Evolutionary conservation across 1,284 basidiomycete genomes (phyloP).

Genomic region (Mrakiaceae sp.): DNA sequence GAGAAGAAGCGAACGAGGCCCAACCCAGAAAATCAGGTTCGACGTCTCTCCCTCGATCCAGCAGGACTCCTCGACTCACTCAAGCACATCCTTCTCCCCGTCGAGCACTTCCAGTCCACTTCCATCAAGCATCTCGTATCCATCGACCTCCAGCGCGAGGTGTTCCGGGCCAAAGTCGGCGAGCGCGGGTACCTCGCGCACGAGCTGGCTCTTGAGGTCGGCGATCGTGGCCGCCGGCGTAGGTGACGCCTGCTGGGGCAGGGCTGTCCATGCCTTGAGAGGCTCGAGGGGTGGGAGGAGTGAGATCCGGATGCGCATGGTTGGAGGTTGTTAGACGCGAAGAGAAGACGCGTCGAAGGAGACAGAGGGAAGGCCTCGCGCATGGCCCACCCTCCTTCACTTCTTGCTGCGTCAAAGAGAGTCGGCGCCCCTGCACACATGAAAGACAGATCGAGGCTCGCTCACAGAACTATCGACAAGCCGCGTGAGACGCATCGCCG

Average conservation of each 20-base stretch:
- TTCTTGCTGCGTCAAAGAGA: too few relatives aligned
- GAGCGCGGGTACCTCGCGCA: neutral
- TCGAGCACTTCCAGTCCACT: conserved; percentile 26
- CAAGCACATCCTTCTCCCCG: conserved; percentile 26
- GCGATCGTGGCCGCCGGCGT: neutral
- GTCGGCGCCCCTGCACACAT: too few relatives aligned
- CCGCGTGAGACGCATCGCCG: too few relatives aligned
- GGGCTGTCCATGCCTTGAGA: conserved; percentile 18
- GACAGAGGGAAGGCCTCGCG: too few relatives aligned
- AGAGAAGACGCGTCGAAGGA: too few relatives aligned
- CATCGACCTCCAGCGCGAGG: conserved; percentile 31
- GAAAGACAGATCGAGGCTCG: too few relatives aligned
- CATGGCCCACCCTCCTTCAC: too few relatives aligned
- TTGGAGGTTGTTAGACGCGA: neutral
- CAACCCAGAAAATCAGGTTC: conserved; percentile 16
- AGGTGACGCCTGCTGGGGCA: conserved; percentile 20
- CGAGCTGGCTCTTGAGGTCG: conserved; percentile 9
- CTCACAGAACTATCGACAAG: too few relatives aligned
- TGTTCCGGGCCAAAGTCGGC: neutral
- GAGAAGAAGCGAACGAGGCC: neutral
- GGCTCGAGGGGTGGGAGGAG: conserved; percentile 25
- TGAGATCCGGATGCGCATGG: conserved; percentile 27
- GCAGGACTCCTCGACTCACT: conserved; percentile 23
- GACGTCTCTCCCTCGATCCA: conserved; percentile 19
- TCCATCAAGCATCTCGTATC: conserved; percentile 32